Evolutionary conservation across 2,329 filamentous ascomycete genomes (phyloP), one percentile per base, ranked within the genome.

Genomic region (Colletotrichum chlorophyti): DNA sequence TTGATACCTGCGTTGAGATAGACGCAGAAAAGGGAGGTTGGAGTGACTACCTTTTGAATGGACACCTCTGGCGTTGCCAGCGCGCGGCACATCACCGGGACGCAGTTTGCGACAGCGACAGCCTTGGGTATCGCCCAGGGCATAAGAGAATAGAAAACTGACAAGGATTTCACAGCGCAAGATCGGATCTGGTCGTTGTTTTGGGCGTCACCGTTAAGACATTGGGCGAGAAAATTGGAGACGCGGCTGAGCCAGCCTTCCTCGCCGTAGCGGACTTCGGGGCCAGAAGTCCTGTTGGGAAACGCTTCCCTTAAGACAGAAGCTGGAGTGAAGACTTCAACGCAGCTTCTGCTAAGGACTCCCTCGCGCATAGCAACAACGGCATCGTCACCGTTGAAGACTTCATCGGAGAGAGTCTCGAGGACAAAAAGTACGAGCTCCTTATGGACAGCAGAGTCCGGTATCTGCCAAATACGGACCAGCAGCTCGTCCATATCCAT

Each of bases 391-490:
- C 91, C 87, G 65, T 90, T 91, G 76, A 98, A 97, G 48, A 97
- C 87, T 72, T 98, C 95, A 65, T 98, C 95, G 3, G 94, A 96
- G 29, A 99, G 81, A 15, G 90, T 93, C 76, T 98, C 95, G 47
- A 99, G 82, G 40, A 98, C 85, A 59, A 89, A 90, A 29, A 99
- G 82, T 27, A 97, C 93, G 53, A 98, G 84, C 70, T 95, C 90
- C 74, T 96, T 95, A 71, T 88, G 84, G 7, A 83, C 83, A 27
- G 82, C 75, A 23, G 83, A 83, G 63, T 85, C 83, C 15, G 81
- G 80, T 14, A 82, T 73, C 71, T 93, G 88, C 95, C 95, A 99
- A 17, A 98, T 81, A 67, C 87, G 84, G 40, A 93, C 85, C 53
- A 99, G 82, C 69, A 91, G 82, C 63, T 87, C 78, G 72, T 99